A percentile compares a stretch with the other conserved stretches of the same genome.
Evolutionary conservation across 176 grass and related monocot species (phyloP).

Genomic region (Raddia distichophylla): DNA sequence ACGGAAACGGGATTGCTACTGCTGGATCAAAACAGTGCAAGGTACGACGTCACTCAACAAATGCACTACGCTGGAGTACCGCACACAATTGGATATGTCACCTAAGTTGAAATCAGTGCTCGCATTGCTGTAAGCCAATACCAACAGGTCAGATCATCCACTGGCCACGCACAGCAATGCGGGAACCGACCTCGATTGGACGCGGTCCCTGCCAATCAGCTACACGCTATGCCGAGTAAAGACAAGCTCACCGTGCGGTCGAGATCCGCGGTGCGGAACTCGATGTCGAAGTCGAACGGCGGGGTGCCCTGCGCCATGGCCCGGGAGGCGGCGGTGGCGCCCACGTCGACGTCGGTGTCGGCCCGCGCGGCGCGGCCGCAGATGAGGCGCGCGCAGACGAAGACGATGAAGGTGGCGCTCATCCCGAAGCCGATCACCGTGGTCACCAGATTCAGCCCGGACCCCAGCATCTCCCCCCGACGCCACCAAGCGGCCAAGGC

Average conservation of each 20-base stretch:
- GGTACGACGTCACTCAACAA: neutral
- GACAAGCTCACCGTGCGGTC: conserved; percentile 53
- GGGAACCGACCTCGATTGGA: neutral
- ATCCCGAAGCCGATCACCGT: conserved; percentile 97
- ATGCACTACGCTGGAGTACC: neutral
- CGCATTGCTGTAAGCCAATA: neutral
- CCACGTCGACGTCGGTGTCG: conserved; percentile 35
- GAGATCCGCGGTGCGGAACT: conserved; percentile 73
- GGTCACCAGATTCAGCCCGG: conserved; percentile 90
- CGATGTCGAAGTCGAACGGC: conserved; percentile 68
- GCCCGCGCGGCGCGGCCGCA: conserved; percentile 66
- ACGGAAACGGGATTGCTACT: neutral
- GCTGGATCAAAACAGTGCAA: neutral
- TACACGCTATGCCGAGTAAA: neutral
- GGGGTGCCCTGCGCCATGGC: conserved; percentile 39
- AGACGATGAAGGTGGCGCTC: conserved; percentile 96
- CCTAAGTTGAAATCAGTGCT: neutral
- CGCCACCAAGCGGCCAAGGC: neutral
- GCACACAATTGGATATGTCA: neutral
- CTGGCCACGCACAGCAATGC: neutral
- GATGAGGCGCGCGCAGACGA: conserved; percentile 90
- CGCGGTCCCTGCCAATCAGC: neutral
- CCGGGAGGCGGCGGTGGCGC: conserved; percentile 34
- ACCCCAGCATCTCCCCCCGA: conserved; percentile 61
- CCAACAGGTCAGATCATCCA: neutral